Conservation (phyloP, 805 yeast genomes). For the Metschnikowia anglica region DNA sequence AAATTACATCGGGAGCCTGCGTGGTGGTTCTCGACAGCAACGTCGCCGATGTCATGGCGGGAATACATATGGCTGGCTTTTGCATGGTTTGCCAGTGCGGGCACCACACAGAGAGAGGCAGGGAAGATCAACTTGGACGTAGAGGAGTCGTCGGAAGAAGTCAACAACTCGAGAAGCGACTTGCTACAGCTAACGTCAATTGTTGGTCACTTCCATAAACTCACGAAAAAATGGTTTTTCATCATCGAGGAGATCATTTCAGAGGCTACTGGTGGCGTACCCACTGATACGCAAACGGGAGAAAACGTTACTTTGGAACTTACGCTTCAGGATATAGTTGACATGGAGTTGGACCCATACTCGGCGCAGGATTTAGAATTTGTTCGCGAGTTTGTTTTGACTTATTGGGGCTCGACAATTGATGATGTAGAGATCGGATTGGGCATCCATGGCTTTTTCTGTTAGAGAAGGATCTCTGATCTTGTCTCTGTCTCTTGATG, state of each 20-base stretch:
- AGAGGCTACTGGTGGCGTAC: conserved; percentile 27
- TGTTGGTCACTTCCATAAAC: conserved; percentile 40
- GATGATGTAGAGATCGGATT: conserved; percentile 35
- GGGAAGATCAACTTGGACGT: conserved; percentile 9
- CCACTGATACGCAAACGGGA: neutral
- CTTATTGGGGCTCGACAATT: conserved; percentile 33
- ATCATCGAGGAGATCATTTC: conserved; percentile 35
- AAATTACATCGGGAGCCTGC: conserved; percentile 29
- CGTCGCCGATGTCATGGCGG: conserved; percentile 53
- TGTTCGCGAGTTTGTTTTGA: conserved; percentile 34
- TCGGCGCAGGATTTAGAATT: conserved; percentile 38
- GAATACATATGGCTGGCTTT: conserved; percentile 67
- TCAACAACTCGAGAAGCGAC: conserved; percentile 1
- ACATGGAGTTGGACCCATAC: conserved; percentile 46
- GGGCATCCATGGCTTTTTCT: conserved; percentile 34
- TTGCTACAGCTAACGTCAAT: conserved; percentile 25
- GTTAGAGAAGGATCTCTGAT: too few species aligned
- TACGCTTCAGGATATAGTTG: conserved; percentile 41
- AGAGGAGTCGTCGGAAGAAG: conserved; percentile 8
- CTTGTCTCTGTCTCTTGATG: too few species aligned
- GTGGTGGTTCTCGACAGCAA: conserved; percentile 45
- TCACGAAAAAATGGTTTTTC: conserved; percentile 39
- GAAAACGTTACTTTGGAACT: conserved; percentile 28
- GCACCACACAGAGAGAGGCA: conserved; percentile 42
- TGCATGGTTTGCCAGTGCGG: conserved; percentile 88